Evolutionary conservation across 768 basidiomycete genomes (phyloP), one percentile per base, ranked within the genome.

Genomic region (Saitozyma podzolica): DNA sequence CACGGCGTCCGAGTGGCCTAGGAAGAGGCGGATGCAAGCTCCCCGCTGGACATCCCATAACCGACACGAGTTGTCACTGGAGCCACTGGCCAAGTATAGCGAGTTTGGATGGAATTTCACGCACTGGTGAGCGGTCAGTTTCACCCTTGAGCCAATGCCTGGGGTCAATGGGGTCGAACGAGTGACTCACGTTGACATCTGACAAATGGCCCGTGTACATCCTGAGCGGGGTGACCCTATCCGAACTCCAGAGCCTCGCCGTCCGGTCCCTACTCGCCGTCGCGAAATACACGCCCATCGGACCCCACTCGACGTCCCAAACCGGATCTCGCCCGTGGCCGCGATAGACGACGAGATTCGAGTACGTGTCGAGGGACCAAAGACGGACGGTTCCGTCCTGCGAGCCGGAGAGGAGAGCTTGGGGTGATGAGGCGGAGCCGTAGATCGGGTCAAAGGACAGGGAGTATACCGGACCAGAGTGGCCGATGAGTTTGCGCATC

Each of bases 281-380:
- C 8, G 96, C 95, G 78, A 99, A 99, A 81, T 99, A 97, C n/a
- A 94, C 86, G 5, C 96, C 94, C 83, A 92, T 88, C 9, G 96
- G 95, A 73, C 91, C 94, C 96, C 96, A 99, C 76, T 97, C 89
- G 11, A 95, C 93, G 70, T 98, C 96, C 96, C 96, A 99, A 0
- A 99, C 88, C 0, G 96, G 93, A 78, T 96, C 94, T 75, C 94
- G 89, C 7, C 69, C 68, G 71, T 99, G 96, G 0, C 96, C 95
- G 41, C 92, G 85, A 76, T 93, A 99, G 7, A 89, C 93, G 17
- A 93, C 93, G 9, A 98, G 81, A 70, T 96, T 96, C 14, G 90
- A 86, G 84, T 92, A 87, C 0, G 95, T 96, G 66, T 98, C 92
- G 79, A 97, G 82, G 6, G 92, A 95, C 96, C 96, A 99, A 17